phyloP scores from a whole-genome alignment of 1,139 yeast genomes.

The Taphrina sp. region DNA sequence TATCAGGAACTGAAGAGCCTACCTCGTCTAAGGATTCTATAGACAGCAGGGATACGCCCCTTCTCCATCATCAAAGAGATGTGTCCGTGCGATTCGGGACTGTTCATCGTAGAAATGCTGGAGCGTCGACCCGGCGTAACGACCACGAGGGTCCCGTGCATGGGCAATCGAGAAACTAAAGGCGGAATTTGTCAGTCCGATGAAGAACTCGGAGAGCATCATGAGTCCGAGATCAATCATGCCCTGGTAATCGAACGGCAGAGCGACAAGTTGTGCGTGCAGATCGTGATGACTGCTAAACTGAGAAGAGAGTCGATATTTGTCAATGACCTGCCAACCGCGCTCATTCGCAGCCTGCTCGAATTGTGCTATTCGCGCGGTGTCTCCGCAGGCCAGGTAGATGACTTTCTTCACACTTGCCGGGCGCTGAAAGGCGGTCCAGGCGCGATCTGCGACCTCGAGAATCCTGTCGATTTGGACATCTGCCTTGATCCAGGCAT shows the following conservation, averaged over 20 bases:
- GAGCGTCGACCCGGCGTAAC: constrained; percentile 14
- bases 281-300: background rate
- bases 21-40: constrained; percentile 1
- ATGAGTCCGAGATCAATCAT: constrained; percentile 15
- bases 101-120: background rate
- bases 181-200: constrained; percentile 10
- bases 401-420: background rate
- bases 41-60: background rate
- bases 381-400: constrained; percentile 16
- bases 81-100: background rate
- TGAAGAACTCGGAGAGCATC: constrained; percentile 10
- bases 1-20: constrained; percentile 12
- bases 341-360: background rate
- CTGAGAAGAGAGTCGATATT: background rate
- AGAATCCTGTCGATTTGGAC: constrained; percentile 1
- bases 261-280: background rate
- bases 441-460: constrained; percentile 8
- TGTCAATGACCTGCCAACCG: constrained; percentile 17
- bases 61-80: constrained; percentile 3
- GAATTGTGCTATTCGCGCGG: constrained; percentile 10
- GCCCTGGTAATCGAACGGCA: constrained; percentile 17
- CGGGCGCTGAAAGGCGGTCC: background rate
- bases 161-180: constrained; percentile 7
- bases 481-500: constrained; percentile 5
- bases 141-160: constrained; percentile 9